Conservation (phyloP, 805 yeast species). For the Candida nanaspora region DNA sequence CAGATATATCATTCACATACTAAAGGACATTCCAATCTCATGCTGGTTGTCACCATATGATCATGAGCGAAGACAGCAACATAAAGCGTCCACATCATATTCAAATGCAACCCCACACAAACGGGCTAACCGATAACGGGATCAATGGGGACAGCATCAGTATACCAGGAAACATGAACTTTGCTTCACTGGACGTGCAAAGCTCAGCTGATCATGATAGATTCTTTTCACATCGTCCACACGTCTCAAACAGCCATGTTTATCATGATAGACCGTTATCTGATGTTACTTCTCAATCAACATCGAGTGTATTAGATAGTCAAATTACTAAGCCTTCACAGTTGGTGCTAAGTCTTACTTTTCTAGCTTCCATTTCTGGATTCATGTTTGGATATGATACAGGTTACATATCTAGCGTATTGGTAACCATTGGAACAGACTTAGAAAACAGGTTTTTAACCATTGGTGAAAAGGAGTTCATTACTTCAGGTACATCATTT, state of each 20-base stretch:
- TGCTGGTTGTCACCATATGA: too few species aligned
- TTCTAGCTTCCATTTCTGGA: slow-evolving; percentile 48
- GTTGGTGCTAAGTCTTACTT: slow-evolving; percentile 36
- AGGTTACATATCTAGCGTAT: slow-evolving; percentile 50
- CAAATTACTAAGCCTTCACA: slow-evolving; percentile 26
- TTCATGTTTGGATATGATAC: slow-evolving; percentile 59
- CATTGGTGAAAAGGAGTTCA: slow-evolving; percentile 40
- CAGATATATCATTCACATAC: too few species aligned
- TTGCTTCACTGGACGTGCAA: not conserved
- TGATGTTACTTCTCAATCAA: slow-evolving; percentile 4
- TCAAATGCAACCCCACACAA: not conserved
- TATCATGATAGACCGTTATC: not conserved
- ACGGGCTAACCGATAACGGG: not conserved
- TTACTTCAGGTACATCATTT: slow-evolving; percentile 48
- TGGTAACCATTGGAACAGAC: slow-evolving; percentile 45
- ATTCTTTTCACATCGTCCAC: too few species aligned
- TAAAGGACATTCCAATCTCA: too few species aligned
- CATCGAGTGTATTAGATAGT: slow-evolving; percentile 8
- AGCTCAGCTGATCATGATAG: not conserved
- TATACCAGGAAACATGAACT: too few species aligned
- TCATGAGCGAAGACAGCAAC: not conserved
- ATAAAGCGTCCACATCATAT: not conserved
- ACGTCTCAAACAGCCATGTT: too few species aligned
- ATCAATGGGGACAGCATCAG: not conserved
- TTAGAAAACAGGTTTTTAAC: slow-evolving; percentile 31